Conservation (phyloP, 164 flowering plant species). For the Berberis thunbergii region DNA sequence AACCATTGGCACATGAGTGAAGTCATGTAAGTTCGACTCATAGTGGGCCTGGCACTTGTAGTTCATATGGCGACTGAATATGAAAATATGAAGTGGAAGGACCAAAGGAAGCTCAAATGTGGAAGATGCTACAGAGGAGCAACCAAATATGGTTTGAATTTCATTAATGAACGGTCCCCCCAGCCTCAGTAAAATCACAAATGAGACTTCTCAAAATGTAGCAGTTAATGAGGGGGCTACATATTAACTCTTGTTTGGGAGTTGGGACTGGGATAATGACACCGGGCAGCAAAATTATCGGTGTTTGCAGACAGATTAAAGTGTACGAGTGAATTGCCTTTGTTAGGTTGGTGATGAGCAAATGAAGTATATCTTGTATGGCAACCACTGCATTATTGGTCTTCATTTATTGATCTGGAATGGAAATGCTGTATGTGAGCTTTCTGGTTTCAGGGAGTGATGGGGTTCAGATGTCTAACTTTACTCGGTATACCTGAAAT, state of each 20-base stretch:
- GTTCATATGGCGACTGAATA: neutral
- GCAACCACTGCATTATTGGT: no score
- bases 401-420: no score
- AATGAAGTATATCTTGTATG: no score
- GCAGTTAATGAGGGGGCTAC: neutral
- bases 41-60: conserved; percentile 2
- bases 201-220: neutral
- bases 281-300: neutral
- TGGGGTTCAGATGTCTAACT: no score
- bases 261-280: neutral
- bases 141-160: conserved; percentile 15
- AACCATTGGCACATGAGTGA: neutral
- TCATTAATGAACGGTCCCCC: conserved; percentile 42
- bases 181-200: conserved; percentile 11
- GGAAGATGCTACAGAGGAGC: conserved; percentile 18
- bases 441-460: no score
- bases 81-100: conserved; percentile 14
- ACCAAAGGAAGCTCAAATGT: conserved; percentile 21
- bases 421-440: no score
- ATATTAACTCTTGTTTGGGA: neutral
- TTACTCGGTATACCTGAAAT: no score
- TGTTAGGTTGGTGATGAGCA: no score
- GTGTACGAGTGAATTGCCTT: no score
- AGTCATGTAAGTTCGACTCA: conserved; percentile 3
- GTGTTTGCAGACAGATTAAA: neutral